These are phyloP conservation scores for Coemansia sp. DNA, from an alignment of 192 early-diverging fungal genomes.

Conservation along the genomic window DNA sequence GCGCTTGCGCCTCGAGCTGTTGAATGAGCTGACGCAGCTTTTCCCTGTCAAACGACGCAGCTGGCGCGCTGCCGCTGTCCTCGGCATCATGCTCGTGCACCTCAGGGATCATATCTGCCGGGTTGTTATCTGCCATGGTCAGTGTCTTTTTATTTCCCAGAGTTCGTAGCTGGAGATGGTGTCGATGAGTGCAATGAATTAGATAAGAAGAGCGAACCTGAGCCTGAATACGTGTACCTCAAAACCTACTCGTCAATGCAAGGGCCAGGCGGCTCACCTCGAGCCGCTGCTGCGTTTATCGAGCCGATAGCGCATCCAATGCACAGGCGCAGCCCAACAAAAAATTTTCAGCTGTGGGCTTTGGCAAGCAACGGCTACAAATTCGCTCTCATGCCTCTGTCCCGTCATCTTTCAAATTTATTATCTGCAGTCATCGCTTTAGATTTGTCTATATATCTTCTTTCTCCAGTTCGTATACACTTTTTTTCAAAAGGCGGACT, in stretches of 20 bases:
- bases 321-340: neutral
- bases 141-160: neutral
- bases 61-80: neutral
- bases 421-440: neutral
- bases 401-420: neutral
- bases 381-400: neutral
- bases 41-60: slow-evolving; percentile 19
- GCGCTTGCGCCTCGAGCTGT: slow-evolving; percentile 22
- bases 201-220: neutral
- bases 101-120: slow-evolving; percentile 1
- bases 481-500: neutral
- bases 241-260: too few relatives aligned
- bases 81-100: slow-evolving; percentile 4
- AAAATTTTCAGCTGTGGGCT: neutral
- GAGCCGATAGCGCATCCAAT: neutral
- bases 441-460: neutral
- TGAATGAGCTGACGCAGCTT: slow-evolving; percentile 43
- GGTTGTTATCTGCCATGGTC: slow-evolving; percentile 11
- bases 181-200: neutral
- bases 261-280: neutral
- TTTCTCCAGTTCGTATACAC: slow-evolving; percentile 9
- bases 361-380: neutral
- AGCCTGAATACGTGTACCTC: too few relatives aligned
- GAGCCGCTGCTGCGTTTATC: neutral
- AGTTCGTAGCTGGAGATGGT: neutral